phyloP scores from a whole-genome alignment of 371 early-diverging fungal genomes.

The Mortierella sp. region DNA sequence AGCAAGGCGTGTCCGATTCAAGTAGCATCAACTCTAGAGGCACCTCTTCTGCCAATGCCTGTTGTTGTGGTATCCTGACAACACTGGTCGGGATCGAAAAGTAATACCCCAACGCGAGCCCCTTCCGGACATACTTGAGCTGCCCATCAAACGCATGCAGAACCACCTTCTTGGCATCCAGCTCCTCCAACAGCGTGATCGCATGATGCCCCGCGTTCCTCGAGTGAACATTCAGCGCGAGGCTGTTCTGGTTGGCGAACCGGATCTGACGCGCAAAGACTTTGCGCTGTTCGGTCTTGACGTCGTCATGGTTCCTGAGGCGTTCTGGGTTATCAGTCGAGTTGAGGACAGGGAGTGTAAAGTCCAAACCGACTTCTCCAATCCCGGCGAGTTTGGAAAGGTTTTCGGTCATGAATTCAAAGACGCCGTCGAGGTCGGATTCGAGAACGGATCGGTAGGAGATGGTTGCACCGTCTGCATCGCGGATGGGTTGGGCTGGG shows the following conservation, averaged over 20 bases:
- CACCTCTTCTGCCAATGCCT: constrained; percentile 64
- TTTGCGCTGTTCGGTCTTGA: constrained; percentile 66
- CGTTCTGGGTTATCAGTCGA: constrained; percentile 35
- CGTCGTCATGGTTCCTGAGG: constrained; percentile 54
- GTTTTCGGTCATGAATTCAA: constrained; percentile 59
- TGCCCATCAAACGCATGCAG: constrained; percentile 84
- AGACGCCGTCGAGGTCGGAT: constrained; percentile 59
- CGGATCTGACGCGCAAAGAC: constrained; percentile 69
- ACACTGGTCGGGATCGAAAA: constrained; percentile 75
- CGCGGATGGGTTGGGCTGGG: constrained; percentile 60
- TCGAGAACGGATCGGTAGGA: constrained; percentile 57
- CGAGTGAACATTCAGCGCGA: constrained; percentile 80
- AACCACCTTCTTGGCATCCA: constrained; percentile 64
- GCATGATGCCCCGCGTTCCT: constrained; percentile 81
- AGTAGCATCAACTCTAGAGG: constrained; percentile 69
- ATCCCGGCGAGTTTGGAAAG: constrained; percentile 57
- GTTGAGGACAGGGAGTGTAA: constrained; percentile 71
- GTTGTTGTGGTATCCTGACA: constrained; percentile 64
- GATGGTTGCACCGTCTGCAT: constrained; percentile 50
- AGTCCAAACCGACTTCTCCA: constrained; percentile 81
- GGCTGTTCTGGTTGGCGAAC: constrained; percentile 63
- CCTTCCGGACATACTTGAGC: constrained; percentile 63
- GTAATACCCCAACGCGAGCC: constrained; percentile 64
- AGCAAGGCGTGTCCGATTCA: constrained; percentile 81
- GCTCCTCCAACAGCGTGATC: constrained; percentile 66